Conservation (phyloP, 345 rosid species). For the Aethionema arabicum region DNA sequence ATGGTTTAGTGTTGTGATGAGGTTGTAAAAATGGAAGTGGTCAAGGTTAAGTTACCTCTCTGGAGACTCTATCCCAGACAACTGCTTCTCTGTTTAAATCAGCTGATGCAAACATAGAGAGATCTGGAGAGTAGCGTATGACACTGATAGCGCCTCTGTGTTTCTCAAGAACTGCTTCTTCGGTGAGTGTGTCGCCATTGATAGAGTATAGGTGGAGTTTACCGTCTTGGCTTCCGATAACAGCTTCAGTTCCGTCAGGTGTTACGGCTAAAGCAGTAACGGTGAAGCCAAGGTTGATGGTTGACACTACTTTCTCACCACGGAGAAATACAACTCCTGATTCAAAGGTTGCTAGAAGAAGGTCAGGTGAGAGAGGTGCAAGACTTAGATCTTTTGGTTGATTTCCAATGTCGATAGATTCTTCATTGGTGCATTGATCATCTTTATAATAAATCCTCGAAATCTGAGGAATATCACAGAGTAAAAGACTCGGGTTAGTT, state of each 20-base stretch:
- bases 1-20: not conserved
- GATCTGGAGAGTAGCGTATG: constrained; percentile 82
- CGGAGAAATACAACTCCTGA: constrained; percentile 79
- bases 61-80: constrained; percentile 78
- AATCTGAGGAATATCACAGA: constrained; percentile 45
- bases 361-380: constrained; percentile 64
- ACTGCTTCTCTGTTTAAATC: constrained; percentile 90
- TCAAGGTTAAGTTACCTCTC: constrained; percentile 55
- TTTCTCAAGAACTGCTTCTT: constrained; percentile 79
- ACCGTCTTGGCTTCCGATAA: constrained; percentile 81
- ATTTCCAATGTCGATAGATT: constrained; percentile 65
- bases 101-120: constrained; percentile 90
- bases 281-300: constrained; percentile 67
- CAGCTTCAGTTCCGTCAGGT: constrained; percentile 92
- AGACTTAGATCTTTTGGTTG: constrained; percentile 91
- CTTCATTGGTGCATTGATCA: constrained; percentile 68
- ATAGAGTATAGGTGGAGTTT: constrained; percentile 72
- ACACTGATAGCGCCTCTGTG: constrained; percentile 88
- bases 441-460: constrained; percentile 71
- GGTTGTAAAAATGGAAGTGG: not conserved
- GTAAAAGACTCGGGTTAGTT: constrained; percentile 16
- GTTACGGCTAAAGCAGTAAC: constrained; percentile 78
- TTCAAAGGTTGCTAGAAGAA: constrained; percentile 66
- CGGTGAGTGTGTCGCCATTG: constrained; percentile 63
- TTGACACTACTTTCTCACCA: constrained; percentile 66